Conservation (phyloP, 2,329 filamentous ascomycete genomes). For the Leptographium procerum region DNA sequence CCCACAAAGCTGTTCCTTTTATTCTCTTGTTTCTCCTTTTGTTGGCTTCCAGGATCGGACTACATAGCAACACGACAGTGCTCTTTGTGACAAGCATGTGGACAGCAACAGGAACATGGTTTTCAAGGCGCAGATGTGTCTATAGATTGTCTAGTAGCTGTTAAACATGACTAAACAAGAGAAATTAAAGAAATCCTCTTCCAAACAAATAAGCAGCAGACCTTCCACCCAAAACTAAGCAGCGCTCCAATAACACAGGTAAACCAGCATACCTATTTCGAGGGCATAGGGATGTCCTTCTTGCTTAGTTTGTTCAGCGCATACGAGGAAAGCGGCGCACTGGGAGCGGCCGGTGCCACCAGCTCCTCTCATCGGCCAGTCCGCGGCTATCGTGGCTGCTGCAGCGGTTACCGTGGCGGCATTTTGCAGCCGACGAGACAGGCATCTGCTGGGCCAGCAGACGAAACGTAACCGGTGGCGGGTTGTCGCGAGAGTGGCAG, state of each 20-base stretch:
- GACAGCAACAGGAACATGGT: no score
- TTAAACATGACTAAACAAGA: neutral
- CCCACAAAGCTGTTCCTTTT: neutral
- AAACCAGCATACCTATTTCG: no score
- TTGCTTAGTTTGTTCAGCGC: neutral
- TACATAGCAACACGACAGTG: neutral
- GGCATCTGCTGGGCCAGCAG: neutral
- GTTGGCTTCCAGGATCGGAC: neutral
- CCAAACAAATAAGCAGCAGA: no score
- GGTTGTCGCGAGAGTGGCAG: neutral
- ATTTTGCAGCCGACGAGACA: no score
- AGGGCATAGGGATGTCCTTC: no score
- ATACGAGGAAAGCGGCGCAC: neutral
- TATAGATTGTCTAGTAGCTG: neutral
- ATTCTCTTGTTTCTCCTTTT: neutral
- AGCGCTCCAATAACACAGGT: no score
- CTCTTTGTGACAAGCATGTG: neutral
- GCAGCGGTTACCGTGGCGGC: neutral
- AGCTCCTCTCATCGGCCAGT: no score
- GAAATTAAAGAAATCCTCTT: no score
- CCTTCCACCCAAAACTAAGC: no score
- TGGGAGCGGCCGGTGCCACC: neutral
- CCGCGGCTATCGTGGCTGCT: neutral
- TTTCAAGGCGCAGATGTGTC: neutral
- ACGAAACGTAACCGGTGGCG: neutral